A percentile compares a stretch with the other conserved stretches of the same genome.
Evolutionary conservation across 2,329 filamentous ascomycete species (phyloP).

Genomic region (Fusarium begoniae): DNA sequence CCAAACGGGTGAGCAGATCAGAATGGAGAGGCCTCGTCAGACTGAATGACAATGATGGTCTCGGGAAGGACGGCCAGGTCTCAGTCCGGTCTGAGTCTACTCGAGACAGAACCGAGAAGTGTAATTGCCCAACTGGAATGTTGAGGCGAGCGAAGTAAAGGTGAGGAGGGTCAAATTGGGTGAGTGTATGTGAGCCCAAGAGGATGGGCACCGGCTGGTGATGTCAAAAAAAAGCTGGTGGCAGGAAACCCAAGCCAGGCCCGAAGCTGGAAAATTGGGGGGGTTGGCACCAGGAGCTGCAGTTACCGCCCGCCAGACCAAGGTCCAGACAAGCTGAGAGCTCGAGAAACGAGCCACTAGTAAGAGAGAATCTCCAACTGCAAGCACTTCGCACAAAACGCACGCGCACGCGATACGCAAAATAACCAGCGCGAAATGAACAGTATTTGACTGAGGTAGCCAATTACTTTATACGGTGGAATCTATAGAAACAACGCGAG

Average conservation of each 20-base stretch:
- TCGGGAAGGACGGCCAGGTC: constrained; percentile 26
- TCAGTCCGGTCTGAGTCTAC: constrained; percentile 29
- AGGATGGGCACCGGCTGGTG: constrained; percentile 38
- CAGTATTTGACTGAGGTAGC: neutral
- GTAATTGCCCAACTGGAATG: constrained; percentile 34
- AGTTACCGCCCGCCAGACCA: constrained; percentile 32
- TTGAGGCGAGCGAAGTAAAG: constrained; percentile 15
- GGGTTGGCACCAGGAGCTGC: constrained; percentile 27
- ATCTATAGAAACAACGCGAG: neutral
- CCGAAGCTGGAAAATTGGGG: constrained; percentile 33
- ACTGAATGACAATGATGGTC: constrained; percentile 17
- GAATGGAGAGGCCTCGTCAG: neutral
- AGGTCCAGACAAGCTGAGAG: constrained; percentile 19
- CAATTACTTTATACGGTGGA: constrained; percentile 12
- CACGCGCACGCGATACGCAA: constrained; percentile 19
- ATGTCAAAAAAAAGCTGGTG: constrained; percentile 47
- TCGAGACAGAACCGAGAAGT: constrained; percentile 25
- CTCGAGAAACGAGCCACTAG: constrained; percentile 25
- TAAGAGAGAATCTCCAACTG: constrained; percentile 11
- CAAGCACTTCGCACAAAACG: constrained; percentile 26
- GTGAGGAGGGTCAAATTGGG: constrained; percentile 11
- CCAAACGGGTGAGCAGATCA: constrained; percentile 3
- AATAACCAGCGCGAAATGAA: neutral
- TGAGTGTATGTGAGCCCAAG: constrained; percentile 27
- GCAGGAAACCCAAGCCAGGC: constrained; percentile 41